Evolutionary conservation across 2,329 filamentous ascomycete species (phyloP), one percentile per base, ranked within the genome.

Genomic region (Escovopsis sp.): DNA sequence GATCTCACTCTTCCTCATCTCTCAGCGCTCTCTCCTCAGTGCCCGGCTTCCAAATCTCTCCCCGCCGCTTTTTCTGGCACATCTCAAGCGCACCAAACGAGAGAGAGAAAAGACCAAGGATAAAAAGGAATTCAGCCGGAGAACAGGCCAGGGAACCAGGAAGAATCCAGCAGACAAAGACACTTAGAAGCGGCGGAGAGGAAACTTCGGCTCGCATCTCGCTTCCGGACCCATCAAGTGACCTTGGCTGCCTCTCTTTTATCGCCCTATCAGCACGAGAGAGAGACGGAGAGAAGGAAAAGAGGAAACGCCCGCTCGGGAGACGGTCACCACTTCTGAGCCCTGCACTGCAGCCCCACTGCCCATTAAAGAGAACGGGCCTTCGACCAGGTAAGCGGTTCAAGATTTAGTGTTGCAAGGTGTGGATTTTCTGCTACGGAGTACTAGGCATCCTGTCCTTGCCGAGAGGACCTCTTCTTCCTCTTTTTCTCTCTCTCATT

Each of bases 261-360:
- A 39, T 39, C 13, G 20, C 20, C 20, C 20, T 20, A 20, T 32
- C 37, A 37, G 32, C 35, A n/a, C 31, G 40, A 20, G 20, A 20
- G 20, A 20, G 20, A 20, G 20, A 20, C 20, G 20, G 20, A 20
- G 20, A 20, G 20, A 20, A 20, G 37, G 32, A 35, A 45, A 39
- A 20, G 20, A 29, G 15, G 31, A 16, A 43, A 45, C 42, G 25
- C 37, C 40, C 32, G 30, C 40, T 15, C 40, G 40, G 43, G 20
- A 20, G 20, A 20, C 20, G 40, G 41, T 39, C 34, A 39, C 38
- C 35, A 43, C 41, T 40, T 35, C 40, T 31, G 24, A 40, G 43
- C 38, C 43, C 32, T 45, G 40, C 30, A 45, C 38, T 30, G 24
- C 27, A 35, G 43, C 43, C 43, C 43, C 43, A 45, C 43, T 39